phyloP scores from a whole-genome alignment of 2,329 filamentous ascomycete genomes.

The Hypomyces rosellus region DNA sequence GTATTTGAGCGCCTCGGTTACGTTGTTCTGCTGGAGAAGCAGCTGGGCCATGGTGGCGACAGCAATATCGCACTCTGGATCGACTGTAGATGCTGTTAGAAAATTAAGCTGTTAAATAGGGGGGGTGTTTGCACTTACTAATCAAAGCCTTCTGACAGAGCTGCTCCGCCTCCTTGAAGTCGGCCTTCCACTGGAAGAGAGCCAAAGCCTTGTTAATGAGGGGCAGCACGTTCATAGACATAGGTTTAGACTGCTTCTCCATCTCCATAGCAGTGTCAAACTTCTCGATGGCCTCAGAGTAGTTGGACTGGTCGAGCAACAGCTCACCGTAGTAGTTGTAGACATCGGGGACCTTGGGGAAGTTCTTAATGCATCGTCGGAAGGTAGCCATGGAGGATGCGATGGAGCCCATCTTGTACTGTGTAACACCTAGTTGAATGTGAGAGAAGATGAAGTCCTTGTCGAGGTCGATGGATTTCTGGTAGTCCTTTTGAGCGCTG shows the following conservation, averaged over 20 bases:
- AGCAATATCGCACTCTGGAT: constrained; percentile 97
- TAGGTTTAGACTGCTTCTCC: constrained; percentile 90
- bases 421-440: constrained; percentile 96
- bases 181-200: constrained; percentile 97
- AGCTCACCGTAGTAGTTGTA: constrained; percentile 99
- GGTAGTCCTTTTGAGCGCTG: constrained; percentile 95
- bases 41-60: constrained; percentile 98
- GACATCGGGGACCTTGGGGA: constrained; percentile 90
- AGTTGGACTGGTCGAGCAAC: constrained; percentile 93
- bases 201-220: constrained; percentile 98
- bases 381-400: constrained; percentile 98
- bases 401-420: constrained; percentile 99
- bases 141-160: constrained; percentile 96
- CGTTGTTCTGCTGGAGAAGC: constrained; percentile 94
- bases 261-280: constrained; percentile 98
- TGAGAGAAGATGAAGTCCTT: constrained; percentile 97
- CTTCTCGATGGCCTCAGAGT: constrained; percentile 90
- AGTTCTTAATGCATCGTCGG: constrained; percentile 96
- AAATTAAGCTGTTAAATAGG: neutral
- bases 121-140: constrained; percentile 53
- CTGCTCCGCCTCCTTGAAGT: constrained; percentile 90
- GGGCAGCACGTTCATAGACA: constrained; percentile 95
- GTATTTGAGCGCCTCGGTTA: constrained; percentile 89
- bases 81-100: constrained; percentile 56
- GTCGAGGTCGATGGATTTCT: constrained; percentile 97